Evolutionary conservation across 768 basidiomycete genomes (phyloP).

Genomic region (Psilocybe subaeruginosa): DNA sequence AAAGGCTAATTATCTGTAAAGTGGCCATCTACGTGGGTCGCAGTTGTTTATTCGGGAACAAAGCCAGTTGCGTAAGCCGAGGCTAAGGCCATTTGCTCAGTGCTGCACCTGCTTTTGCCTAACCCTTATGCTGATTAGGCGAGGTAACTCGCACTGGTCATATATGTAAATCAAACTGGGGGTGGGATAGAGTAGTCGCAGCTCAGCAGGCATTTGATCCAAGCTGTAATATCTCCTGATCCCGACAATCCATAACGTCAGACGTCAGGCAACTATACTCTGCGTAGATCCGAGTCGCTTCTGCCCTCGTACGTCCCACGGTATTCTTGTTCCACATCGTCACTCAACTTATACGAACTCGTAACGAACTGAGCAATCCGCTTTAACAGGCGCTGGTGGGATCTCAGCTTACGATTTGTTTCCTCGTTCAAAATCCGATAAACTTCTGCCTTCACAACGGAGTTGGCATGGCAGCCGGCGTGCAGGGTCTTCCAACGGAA

Average conservation of each 20-base stretch:
- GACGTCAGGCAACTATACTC: neutral
- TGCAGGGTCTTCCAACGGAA: slow-evolving; percentile 11
- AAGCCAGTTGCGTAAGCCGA: neutral
- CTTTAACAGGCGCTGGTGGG: too few species aligned
- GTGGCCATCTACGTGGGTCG: neutral
- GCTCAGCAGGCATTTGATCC: neutral
- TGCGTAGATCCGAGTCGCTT: neutral
- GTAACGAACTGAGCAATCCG: too few species aligned
- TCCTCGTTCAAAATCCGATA: neutral
- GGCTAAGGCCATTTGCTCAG: neutral
- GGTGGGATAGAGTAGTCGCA: neutral
- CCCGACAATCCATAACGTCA: neutral
- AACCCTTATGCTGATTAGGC: too few species aligned
- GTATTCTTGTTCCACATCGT: neutral
- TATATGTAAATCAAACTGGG: neutral
- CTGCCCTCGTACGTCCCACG: neutral
- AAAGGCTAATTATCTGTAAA: neutral
- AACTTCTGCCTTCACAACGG: neutral
- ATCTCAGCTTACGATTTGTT: too few species aligned
- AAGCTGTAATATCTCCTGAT: slow-evolving; percentile 5
- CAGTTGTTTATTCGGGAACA: slow-evolving; percentile 9
- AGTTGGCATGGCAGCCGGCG: neutral
- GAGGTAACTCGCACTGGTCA: neutral
- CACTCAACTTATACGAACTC: neutral
- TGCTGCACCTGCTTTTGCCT: too few species aligned